Conservation (phyloP, 805 yeast genomes). For the Nakazawaea wickerhamii region DNA sequence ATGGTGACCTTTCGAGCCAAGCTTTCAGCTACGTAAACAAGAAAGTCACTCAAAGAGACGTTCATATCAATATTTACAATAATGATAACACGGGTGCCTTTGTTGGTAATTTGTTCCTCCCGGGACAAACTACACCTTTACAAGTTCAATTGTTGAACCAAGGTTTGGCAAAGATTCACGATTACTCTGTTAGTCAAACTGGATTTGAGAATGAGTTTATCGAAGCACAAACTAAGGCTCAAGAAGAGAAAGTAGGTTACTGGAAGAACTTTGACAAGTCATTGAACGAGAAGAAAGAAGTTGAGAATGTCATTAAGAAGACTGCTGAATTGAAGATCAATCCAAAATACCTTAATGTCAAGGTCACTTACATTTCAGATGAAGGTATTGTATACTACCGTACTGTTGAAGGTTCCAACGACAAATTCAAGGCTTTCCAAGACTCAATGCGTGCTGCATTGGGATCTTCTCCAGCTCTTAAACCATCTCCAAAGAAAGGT, state of each 20-base stretch:
- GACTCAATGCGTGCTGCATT: conserved; percentile 32
- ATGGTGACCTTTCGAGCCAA: conserved; percentile 36
- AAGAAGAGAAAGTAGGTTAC: conserved; percentile 47
- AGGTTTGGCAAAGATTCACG: conserved; percentile 65
- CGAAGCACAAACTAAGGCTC: conserved; percentile 62
- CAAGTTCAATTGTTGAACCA: conserved; percentile 52
- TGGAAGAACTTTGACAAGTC: conserved; percentile 57
- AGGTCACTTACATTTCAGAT: conserved; percentile 42
- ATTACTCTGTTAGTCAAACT: conserved; percentile 54
- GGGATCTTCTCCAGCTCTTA: conserved; percentile 29
- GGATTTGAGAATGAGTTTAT: conserved; percentile 48
- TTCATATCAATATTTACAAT: conserved; percentile 60
- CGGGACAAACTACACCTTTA: conserved; percentile 46
- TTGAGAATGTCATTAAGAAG: conserved; percentile 16
- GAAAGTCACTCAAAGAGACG: conserved; percentile 65
- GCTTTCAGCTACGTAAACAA: conserved; percentile 51
- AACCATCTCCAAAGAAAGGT: conserved; percentile 41
- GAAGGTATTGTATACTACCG: conserved; percentile 44
- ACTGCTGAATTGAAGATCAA: conserved; percentile 22
- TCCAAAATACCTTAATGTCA: conserved; percentile 42
- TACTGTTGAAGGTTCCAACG: conserved; percentile 31
- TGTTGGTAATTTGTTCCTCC: conserved; percentile 61
- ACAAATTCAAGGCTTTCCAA: conserved; percentile 38
- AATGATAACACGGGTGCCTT: conserved; percentile 79
- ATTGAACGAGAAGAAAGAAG: conserved; percentile 29